phyloP scores from a whole-genome alignment of 2,329 filamentous ascomycete species.

The Paraphoma chrysanthemicola region DNA sequence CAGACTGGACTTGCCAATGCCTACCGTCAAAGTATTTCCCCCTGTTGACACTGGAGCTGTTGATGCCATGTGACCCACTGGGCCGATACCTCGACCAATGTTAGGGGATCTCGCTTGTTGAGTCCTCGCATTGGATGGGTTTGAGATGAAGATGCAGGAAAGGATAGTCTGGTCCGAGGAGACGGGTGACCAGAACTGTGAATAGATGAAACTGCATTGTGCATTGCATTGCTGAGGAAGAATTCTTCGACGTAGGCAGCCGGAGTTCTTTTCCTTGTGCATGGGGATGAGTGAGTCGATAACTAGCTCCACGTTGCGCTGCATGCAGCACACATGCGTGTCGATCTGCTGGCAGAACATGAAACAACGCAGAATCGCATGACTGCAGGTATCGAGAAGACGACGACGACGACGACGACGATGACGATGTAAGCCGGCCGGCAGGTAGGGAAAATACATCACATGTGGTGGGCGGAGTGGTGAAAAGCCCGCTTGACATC shows the following conservation, averaged over 20 bases:
- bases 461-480: background rate
- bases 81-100: conserved; percentile 13
- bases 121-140: conserved; percentile 25
- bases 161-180: conserved; percentile 4
- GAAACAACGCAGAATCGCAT: conserved; percentile 33
- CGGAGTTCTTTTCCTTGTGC: too few species aligned
- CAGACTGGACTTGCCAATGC: background rate
- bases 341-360: conserved; percentile 27
- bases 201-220: conserved; percentile 14
- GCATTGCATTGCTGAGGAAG: background rate
- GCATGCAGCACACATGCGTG: conserved; percentile 29
- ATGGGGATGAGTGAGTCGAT: too few species aligned
- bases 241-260: too few species aligned
- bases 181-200: conserved; percentile 3
- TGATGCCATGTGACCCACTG: conserved; percentile 27
- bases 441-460: conserved; percentile 1
- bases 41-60: conserved; percentile 10
- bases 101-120: conserved; percentile 13
- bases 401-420: conserved; percentile 18
- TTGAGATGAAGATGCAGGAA: conserved; percentile 24
- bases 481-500: conserved; percentile 23
- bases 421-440: conserved; percentile 19
- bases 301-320: conserved; percentile 33
- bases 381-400: conserved; percentile 13
- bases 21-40: background rate